Evolutionary conservation across 2,329 filamentous ascomycete species (phyloP).

Genomic region (Epichloe sibirici): DNA sequence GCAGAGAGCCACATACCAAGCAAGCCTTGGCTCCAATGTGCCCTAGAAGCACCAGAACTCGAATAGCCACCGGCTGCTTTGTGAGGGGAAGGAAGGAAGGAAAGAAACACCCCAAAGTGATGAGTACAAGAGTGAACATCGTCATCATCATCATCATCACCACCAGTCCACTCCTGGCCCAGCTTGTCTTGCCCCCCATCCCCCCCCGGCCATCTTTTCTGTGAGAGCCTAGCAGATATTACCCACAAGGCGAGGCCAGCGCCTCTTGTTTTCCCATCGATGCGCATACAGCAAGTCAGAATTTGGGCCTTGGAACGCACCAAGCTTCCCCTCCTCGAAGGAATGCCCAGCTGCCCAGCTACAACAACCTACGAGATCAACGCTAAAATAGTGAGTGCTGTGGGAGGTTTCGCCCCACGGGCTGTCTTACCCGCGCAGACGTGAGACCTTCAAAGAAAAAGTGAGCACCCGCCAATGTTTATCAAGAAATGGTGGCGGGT

Average conservation of each 20-base stretch:
- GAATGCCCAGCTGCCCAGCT: conserved; percentile 6
- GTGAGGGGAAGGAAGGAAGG: neutral
- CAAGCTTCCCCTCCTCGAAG: conserved; percentile 3
- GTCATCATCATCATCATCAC: neutral
- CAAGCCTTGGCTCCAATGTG: neutral
- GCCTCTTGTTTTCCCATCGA: neutral
- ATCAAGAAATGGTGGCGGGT: neutral
- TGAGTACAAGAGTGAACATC: neutral
- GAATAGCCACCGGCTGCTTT: neutral
- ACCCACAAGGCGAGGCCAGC: neutral
- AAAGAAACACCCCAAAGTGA: neutral
- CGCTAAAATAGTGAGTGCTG: neutral
- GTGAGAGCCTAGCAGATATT: neutral
- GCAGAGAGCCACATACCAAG: conserved; percentile 1
- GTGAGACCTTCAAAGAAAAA: neutral
- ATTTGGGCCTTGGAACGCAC: neutral
- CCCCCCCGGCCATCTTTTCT: neutral
- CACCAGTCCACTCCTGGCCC: neutral
- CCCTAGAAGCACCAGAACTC: neutral
- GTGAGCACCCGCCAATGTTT: neutral
- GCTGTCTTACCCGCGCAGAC: conserved; percentile 3
- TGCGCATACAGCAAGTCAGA: neutral
- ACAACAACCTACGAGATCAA: conserved; percentile 3
- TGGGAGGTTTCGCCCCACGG: conserved; percentile 9
- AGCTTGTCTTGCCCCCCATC: neutral